These are phyloP conservation scores for Plectosphaerella cucumerina DNA, from an alignment of 2,329 filamentous ascomycete genomes.

Conservation along the genomic window DNA sequence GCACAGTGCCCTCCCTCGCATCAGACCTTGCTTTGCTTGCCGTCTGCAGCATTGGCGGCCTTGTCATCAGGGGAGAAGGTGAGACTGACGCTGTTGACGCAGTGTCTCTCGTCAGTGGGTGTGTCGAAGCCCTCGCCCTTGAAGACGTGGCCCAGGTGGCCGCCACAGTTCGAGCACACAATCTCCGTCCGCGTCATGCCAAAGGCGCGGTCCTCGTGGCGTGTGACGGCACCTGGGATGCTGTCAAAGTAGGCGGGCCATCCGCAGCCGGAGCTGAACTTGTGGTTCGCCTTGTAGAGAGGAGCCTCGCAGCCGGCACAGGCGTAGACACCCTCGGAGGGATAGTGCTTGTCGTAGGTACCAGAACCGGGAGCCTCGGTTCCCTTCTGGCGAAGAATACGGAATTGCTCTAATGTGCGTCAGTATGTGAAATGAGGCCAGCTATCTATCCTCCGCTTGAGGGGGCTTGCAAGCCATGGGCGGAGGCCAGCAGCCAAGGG, in stretches of 20 bases:
- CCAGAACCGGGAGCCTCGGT: constrained; percentile 80
- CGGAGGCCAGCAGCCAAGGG: background rate
- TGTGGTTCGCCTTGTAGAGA: constrained; percentile 88
- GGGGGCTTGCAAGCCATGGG: background rate
- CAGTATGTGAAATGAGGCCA: constrained; percentile 3
- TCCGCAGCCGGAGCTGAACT: constrained; percentile 94
- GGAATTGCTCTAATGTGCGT: constrained; percentile 77
- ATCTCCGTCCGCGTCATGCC: constrained; percentile 92
- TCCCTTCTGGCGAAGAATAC: constrained; percentile 84
- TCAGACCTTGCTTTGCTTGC: constrained; percentile 33
- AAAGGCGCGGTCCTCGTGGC: constrained; percentile 70
- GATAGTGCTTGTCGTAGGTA: constrained; percentile 82
- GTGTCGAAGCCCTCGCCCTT: constrained; percentile 81
- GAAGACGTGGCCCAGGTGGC: constrained; percentile 87
- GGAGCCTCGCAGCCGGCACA: constrained; percentile 85
- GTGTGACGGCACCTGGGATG: constrained; percentile 81
- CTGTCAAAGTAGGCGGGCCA: constrained; percentile 99
- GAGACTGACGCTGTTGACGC: constrained; percentile 89
- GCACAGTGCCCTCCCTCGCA: background rate
- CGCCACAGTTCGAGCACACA: constrained; percentile 89
- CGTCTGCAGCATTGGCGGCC: constrained; percentile 17
- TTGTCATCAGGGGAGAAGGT: constrained; percentile 71
- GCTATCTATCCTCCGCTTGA: background rate
- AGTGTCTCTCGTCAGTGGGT: constrained; percentile 94
- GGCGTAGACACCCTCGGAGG: constrained; percentile 71